phyloP scores from a whole-genome alignment of 495 filamentous ascomycete genomes.

The Xylaria longipes region DNA sequence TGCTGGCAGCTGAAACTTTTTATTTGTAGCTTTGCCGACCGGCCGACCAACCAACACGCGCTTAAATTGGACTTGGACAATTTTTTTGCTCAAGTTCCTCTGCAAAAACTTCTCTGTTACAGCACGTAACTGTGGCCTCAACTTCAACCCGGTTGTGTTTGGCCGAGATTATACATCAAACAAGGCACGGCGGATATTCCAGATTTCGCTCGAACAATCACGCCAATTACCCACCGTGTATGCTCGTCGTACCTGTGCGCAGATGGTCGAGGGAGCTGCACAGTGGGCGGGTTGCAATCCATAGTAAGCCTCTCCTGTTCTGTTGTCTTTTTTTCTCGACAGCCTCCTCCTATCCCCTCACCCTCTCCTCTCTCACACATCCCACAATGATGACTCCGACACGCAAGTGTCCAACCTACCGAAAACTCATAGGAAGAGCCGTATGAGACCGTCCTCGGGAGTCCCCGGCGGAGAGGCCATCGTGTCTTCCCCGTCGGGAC shows the following conservation, averaged over 20 bases:
- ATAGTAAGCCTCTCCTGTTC: background rate
- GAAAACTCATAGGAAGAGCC: conserved; percentile 56
- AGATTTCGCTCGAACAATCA: background rate
- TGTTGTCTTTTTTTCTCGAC: conserved; percentile 27
- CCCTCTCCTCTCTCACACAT: conserved; percentile 23
- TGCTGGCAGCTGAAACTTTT: background rate
- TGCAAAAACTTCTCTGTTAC: background rate
- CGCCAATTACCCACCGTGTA: conserved; percentile 1
- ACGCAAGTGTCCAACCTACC: conserved; percentile 57
- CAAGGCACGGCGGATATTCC: background rate
- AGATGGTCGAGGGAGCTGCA: background rate
- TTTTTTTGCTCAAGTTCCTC: background rate
- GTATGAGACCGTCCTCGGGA: conserved; percentile 51
- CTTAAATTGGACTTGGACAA: conserved; percentile 8
- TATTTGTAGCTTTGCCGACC: background rate
- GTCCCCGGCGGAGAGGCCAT: background rate
- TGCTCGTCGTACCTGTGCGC: background rate
- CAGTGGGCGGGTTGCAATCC: background rate
- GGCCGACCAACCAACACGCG: background rate
- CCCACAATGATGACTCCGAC: conserved; percentile 56
- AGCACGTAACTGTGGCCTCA: background rate
- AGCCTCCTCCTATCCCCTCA: conserved; percentile 20
- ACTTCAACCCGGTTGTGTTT: background rate
- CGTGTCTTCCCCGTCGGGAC: background rate
- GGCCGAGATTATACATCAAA: background rate